Conservation (phyloP, 441 rosid species). For the Omphalea diandra region DNA sequence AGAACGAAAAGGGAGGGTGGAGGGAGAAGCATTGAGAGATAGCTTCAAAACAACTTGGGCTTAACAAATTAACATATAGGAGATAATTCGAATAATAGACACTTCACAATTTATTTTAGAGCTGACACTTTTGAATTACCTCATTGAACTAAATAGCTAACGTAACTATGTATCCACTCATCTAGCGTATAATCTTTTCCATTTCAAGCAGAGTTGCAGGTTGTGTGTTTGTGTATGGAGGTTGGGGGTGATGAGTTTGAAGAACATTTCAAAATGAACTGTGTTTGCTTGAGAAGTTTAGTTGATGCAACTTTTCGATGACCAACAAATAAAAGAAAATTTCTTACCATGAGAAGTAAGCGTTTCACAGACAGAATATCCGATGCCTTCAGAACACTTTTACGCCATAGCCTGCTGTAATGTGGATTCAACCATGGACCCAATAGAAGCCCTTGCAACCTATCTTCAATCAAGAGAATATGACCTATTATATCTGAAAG, state of each 20-base stretch:
- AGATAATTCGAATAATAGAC: neutral
- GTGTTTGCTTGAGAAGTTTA: neutral
- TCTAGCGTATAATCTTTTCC: neutral
- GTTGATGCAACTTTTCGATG: neutral
- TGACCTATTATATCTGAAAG: constrained; percentile 48
- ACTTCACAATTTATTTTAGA: constrained; percentile 6
- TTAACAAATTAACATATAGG: neutral
- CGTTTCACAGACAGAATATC: constrained; percentile 51
- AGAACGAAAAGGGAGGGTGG: neutral
- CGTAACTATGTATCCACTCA: neutral
- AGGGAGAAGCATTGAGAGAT: neutral
- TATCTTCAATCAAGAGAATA: constrained; percentile 65
- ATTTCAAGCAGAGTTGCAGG: too few species aligned
- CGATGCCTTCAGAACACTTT: constrained; percentile 51
- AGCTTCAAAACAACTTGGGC: neutral
- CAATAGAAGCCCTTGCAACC: constrained; percentile 73
- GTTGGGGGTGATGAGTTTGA: neutral
- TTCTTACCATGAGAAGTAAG: constrained; percentile 59
- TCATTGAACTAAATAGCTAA: constrained; percentile 1
- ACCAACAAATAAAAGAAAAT: constrained; percentile 16
- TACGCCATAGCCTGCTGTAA: constrained; percentile 61
- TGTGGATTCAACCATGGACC: constrained; percentile 94
- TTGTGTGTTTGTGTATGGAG: too few species aligned
- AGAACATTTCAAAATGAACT: neutral
- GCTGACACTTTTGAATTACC: neutral